phyloP scores from a whole-genome alignment of 257 asterid genomes.

The Primulina eburnea region DNA sequence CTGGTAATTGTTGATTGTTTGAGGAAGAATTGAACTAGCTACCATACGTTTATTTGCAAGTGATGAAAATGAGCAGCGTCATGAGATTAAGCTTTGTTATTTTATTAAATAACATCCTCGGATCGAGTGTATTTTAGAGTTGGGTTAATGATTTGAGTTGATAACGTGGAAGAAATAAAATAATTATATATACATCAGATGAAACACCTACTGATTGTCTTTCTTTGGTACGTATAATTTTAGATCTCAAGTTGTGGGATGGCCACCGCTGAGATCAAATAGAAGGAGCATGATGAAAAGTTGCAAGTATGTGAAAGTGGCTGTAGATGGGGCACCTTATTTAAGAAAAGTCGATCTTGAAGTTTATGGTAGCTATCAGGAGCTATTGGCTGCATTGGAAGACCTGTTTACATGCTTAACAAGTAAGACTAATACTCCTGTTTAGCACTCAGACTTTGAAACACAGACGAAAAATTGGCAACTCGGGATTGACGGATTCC shows the following conservation, averaged over 20 bases:
- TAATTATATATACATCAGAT: neutral
- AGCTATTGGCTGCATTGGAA: constrained; percentile 49
- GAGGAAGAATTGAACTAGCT: neutral
- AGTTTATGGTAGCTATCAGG: constrained; percentile 41
- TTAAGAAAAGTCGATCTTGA: constrained; percentile 67
- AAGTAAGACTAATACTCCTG: neutral
- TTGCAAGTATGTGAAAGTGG: constrained; percentile 70
- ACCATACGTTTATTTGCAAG: neutral
- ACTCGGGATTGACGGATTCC: neutral
- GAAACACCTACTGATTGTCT: neutral
- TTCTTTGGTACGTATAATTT: neutral
- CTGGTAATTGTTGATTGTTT: neutral
- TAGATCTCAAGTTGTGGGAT: constrained; percentile 67
- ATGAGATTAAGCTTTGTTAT: too few species aligned
- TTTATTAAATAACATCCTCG: neutral
- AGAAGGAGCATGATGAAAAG: constrained; percentile 45
- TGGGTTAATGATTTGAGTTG: neutral
- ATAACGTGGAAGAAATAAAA: too few species aligned
- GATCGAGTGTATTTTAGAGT: neutral
- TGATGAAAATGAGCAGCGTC: too few species aligned
- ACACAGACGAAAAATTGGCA: too few species aligned
- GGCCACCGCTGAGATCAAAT: constrained; percentile 78
- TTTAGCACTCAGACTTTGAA: too few species aligned
- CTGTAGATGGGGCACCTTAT: constrained; percentile 78
- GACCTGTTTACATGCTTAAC: constrained; percentile 59